phyloP scores from a whole-genome alignment of 164 flowering plant species.

The Umbellularia californica region DNA sequence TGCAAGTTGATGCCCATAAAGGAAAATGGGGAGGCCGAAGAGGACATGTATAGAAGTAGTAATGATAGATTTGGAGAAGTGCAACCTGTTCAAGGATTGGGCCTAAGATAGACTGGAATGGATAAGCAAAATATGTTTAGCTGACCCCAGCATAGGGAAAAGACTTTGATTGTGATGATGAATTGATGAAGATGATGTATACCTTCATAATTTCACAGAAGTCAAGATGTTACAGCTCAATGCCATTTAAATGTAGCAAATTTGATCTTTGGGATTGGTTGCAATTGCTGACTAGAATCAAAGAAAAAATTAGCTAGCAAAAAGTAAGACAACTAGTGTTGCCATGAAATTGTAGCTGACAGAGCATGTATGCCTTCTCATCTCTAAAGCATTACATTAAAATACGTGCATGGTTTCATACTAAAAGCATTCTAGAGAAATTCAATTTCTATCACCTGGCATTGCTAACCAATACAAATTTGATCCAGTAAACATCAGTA shows the following conservation, averaged over 20 bases:
- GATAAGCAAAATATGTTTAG: too few species aligned
- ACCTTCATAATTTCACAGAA: background rate
- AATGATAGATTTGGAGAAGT: too few species aligned
- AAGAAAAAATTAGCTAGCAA: background rate
- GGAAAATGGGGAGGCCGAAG: too few species aligned
- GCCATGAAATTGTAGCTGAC: background rate
- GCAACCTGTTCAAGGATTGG: too few species aligned
- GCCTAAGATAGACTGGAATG: too few species aligned
- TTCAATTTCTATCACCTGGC: slow-evolving; percentile 54
- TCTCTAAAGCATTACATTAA: background rate
- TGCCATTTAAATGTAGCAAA: background rate
- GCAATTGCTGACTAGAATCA: background rate
- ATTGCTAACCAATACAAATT: slow-evolving; percentile 58
- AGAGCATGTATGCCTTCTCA: background rate
- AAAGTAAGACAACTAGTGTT: background rate
- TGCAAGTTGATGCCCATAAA: too few species aligned
- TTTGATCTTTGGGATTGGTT: background rate
- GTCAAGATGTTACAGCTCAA: background rate
- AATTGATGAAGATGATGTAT: too few species aligned
- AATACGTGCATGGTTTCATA: background rate
- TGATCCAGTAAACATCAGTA: slow-evolving; percentile 92
- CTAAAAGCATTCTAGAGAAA: background rate
- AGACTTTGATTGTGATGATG: too few species aligned
- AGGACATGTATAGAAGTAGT: too few species aligned
- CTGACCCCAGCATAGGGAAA: too few species aligned